Base-by-base conservation (phyloP, 495 filamentous ascomycete species). In the Aspergillus biplanus region DNA sequence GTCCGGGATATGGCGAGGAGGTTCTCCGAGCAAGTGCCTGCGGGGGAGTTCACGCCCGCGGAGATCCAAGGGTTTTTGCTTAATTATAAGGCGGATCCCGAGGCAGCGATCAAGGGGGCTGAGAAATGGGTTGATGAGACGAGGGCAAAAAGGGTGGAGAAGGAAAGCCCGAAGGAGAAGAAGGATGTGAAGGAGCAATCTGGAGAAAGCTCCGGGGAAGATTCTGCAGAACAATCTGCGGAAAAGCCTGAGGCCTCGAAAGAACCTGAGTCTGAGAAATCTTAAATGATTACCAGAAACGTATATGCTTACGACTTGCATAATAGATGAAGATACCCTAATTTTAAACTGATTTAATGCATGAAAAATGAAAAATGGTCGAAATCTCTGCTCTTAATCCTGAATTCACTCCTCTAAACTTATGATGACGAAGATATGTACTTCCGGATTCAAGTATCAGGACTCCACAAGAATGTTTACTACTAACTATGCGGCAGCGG, bases 11-110 rank as follows among this genome's bases (percentile, higher is more conserved):
- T 87, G 59, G 82, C 89, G 0, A 68, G 69, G 3, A 68, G 83
- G 49, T 94, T 96, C 70, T 85, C 89, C 0, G 67, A 73, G 8
- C 69, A 74, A 44, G 73, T 96, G 12, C 91, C 92, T 0, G 79
- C 78, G 18, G 78, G 80, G 27, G 84, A 85, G 63, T 90, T 92
- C 65, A 86, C 83, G 16, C 89, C 90, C 0, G 91, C 91, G 11
- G 90, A 92, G 77, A 85, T 94, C 37, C 91, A 94, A 73, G 90
- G 90, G 5, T 90, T 85, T 67, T 78, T 92, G 31, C 76, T 93
- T 49, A 87, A 85, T 70, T 78, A 92, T 66, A 91, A 90, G 78
- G 76, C 80, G 35, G 72, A 82, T 58, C 88, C 90, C 18, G 82
- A 88, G 61, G 73, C 57, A 33, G 87, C 88, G 15, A 82, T 90